Evolutionary conservation across 345 rosid genomes (phyloP), one percentile per base, ranked within the genome.

Genomic region (Gossypium sturtianum): DNA sequence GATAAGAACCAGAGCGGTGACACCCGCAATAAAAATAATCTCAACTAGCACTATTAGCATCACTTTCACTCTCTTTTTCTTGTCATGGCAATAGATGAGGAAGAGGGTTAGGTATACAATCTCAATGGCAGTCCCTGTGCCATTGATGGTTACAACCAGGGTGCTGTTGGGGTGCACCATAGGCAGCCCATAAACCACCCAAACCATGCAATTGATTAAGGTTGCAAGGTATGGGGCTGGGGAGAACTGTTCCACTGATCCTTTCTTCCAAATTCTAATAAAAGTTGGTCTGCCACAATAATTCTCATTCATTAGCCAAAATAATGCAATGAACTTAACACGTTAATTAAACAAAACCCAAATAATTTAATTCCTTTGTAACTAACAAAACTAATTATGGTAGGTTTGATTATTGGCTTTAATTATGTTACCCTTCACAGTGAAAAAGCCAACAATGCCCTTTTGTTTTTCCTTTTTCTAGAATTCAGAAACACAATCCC

Each of bases 111-210:
- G 68, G 81, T 84, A 92, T 2, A 81, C 73, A 10, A 88, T 3
- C 84, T 90, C 92, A 34, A 94, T 89, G 48, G 78, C 70, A 1
- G 85, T 62, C 16, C 98, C 98, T 0, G 91, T 2, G 1, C 88
- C 93, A 47, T 92, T 94, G 44, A 92, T 92, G 81, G 97, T 94
- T 16, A 87, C 2, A 41, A 94, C 93, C 77, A 92, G 76, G 29
- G 69, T 75, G 83, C 90, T 92, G 68, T 92, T 3, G 0, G 97
- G 92, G 77, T 82, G 91, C 59, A 94, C 95, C 77, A 78, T 52
- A 4, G 98, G 98, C 8, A 92, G 86, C 0, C 98, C 98, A 17
- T 90, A 94, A 65, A 94, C 66, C 10, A 89, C 87, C 98, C 98
- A 94, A 15, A 87, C 80, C 87, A 87, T 44, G 83, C 97, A 92